Base-by-base conservation (phyloP, 768 basidiomycete species). In the Agrocybe praecox region DNA sequence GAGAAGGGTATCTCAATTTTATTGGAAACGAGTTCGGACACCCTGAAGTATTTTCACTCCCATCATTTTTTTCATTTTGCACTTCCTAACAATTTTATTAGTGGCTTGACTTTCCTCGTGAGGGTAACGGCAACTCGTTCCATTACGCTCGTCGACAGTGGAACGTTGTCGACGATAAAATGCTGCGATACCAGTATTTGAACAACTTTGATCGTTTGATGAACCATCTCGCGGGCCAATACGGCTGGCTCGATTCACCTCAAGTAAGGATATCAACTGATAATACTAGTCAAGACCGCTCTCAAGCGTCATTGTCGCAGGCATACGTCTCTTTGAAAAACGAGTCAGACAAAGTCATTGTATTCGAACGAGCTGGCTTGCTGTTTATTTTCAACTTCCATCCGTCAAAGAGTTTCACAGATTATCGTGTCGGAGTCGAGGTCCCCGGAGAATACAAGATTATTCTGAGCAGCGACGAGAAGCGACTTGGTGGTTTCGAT, bases 51-150 rank as follows among this genome's bases (percentile, higher is more conserved):
- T 46, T 29, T 29, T 5, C 9, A 29, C 5, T 9, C 9, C 26
- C 9, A 5, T 29, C 9, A 77, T 68, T 19, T 46, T 44, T n/a
- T 36, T 43, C 36, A 19, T 51, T 24, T 40, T n/a, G 18, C n/a
- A 14, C 9, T 29, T 45, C 6, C 26, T 46, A 22, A 34, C 60
- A 36, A 65, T 40, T 17, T n/a, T 44, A 34, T 3, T 43, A 94
- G 87, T 99, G 97, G 97, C 93, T 99, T 65, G 97, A 99, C 73
- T 99, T 99, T 76, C 97, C 97, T 42, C 90, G 97, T 26, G 92
- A 86, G 64, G 97, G 97, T 18, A 99, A 99, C 69, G 83, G 85
- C 69, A 92, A 94, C 73, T 97, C 95, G 12, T 99, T 95, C 84
- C 92, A 97, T 63, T 92, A 99, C 69, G 96, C 97, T 19, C 88